phyloP scores from a whole-genome alignment of 2,329 filamentous ascomycete species.

The Microsporum ferrugineum region DNA sequence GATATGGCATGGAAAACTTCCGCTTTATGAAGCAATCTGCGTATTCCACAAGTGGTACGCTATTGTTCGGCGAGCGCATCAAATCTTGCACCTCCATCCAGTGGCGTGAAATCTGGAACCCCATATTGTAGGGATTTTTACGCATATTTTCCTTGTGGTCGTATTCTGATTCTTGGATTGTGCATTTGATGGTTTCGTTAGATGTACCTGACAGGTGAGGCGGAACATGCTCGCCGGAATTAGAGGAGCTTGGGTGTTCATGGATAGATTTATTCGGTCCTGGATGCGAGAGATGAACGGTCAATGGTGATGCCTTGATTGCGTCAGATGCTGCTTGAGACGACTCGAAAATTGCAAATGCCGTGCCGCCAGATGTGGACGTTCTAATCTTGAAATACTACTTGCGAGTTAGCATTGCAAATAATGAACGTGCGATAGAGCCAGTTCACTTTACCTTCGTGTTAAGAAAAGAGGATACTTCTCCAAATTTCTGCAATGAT shows the following conservation, averaged over 20 bases:
- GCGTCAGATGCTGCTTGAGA: constrained; percentile 25
- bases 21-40: constrained; percentile 24
- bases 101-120: constrained; percentile 18
- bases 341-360: constrained; percentile 29
- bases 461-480: constrained; percentile 30
- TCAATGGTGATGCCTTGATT: constrained; percentile 24
- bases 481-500: constrained; percentile 32
- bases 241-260: background rate
- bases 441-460: constrained; percentile 21
- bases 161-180: constrained; percentile 20
- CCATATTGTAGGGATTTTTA: constrained; percentile 25
- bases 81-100: constrained; percentile 23
- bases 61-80: constrained; percentile 8
- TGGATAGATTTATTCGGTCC: background rate
- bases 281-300: constrained; percentile 14
- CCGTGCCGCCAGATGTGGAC: constrained; percentile 15
- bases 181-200: constrained; percentile 17
- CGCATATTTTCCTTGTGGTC: constrained; percentile 21
- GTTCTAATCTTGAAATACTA: constrained; percentile 6
- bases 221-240: background rate
- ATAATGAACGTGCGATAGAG: background rate
- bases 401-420: background rate
- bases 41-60: constrained; percentile 21
- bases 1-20: constrained; percentile 17
- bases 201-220: background rate